Percentiles rank a stretch among this genome's conserved stretches.
These are phyloP conservation scores for Metschnikowia amazonensis DNA, from an alignment of 805 yeast species.

Conservation along the genomic window DNA sequence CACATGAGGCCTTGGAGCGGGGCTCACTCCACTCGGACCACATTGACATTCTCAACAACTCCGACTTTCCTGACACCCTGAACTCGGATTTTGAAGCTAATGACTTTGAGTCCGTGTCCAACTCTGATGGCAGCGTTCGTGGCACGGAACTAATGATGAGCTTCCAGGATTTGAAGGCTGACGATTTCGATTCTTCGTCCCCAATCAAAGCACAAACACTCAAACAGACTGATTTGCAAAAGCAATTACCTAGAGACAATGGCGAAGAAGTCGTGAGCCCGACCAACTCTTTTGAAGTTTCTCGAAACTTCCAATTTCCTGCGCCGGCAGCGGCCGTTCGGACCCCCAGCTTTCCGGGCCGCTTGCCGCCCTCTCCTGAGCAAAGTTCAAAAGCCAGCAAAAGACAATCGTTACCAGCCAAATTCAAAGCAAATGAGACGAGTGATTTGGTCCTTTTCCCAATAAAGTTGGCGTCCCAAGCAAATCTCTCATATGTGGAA, in stretches of 20 bases:
- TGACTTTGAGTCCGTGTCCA: conserved; percentile 15
- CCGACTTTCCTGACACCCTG: background rate
- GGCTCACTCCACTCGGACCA: conserved; percentile 2
- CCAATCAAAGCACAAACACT: conserved; percentile 20
- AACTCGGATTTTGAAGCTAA: conserved; percentile 3
- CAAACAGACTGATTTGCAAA: background rate
- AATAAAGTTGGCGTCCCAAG: conserved; percentile 32
- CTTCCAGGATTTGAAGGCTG: conserved; percentile 19
- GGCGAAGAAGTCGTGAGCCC: conserved; percentile 1
- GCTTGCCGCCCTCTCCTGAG: conserved; percentile 35
- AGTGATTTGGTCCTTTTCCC: conserved; percentile 41
- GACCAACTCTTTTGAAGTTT: conserved; percentile 20
- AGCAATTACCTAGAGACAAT: background rate
- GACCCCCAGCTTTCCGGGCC: background rate
- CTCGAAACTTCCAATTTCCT: conserved; percentile 28
- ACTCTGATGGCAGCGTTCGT: conserved; percentile 20
- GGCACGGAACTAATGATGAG: conserved; percentile 23
- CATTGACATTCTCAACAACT: conserved; percentile 2
- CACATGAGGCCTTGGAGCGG: conserved; percentile 3
- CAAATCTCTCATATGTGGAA: conserved; percentile 19
- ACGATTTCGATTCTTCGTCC: conserved; percentile 23
- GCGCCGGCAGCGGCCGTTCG: conserved; percentile 6
- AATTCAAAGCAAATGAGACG: conserved; percentile 23
- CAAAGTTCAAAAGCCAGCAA: conserved; percentile 25
- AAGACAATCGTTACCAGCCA: conserved; percentile 35